Evolutionary conservation across 73 alveolate species (phyloP).

Genomic region (Blepharisma japonicum): DNA sequence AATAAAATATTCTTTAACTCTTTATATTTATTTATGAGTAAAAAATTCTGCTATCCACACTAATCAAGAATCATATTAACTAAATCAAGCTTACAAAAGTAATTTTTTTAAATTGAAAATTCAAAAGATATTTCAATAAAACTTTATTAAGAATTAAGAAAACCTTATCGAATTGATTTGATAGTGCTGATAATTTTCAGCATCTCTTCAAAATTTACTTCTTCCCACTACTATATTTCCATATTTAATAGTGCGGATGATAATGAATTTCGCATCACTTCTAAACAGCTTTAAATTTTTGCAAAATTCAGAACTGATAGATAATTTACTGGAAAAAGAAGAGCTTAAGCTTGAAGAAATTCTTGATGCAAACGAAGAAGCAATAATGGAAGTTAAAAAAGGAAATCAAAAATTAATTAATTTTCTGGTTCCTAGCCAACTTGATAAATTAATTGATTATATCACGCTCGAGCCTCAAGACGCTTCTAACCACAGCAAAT

Average conservation of each 20-base stretch:
- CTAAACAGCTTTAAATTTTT: neutral
- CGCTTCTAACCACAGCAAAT: neutral
- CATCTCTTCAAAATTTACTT: no score
- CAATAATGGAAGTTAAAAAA: neutral
- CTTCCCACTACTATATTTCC: no score
- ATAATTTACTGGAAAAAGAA: neutral
- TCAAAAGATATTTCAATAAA: no score
- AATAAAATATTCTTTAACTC: no score
- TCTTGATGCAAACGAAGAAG: neutral
- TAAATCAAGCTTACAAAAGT: no score
- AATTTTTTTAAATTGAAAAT: no score
- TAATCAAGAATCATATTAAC: no score
- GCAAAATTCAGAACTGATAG: constrained; percentile 9
- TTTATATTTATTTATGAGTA: no score
- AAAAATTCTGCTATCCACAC: no score
- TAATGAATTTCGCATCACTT: neutral
- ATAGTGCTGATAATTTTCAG: no score
- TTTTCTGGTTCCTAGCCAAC: neutral
- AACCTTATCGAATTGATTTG: no score
- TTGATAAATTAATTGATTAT: neutral
- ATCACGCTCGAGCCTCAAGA: neutral
- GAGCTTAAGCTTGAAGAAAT: neutral
- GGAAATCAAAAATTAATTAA: neutral
- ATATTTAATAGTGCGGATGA: constrained; percentile 2
- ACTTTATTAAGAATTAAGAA: no score